Conservation (phyloP, 306 rosid genomes). For the Canavalia gladiata region DNA sequence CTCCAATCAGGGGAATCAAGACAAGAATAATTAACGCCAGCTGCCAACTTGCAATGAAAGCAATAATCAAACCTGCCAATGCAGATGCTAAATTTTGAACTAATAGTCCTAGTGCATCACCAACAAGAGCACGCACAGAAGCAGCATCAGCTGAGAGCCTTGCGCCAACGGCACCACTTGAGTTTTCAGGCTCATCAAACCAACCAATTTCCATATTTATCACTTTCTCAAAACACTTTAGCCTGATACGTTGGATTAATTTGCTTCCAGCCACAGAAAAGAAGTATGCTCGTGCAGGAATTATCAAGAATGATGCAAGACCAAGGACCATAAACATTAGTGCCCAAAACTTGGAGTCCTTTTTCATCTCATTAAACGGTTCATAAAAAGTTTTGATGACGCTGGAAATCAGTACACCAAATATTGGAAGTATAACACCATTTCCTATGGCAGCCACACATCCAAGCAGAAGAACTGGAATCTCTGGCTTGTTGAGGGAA, state of each 20-base stretch:
- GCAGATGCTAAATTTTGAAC: conserved; percentile 69
- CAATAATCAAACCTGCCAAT: conserved; percentile 77
- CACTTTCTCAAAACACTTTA: conserved; percentile 75
- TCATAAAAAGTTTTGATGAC: conserved; percentile 75
- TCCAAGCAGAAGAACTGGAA: conserved; percentile 74
- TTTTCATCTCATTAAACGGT: conserved; percentile 62
- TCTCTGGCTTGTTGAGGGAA: conserved; percentile 91
- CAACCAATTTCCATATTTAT: conserved; percentile 84
- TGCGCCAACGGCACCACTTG: conserved; percentile 84
- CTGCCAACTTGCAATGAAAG: conserved; percentile 78
- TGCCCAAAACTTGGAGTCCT: conserved; percentile 82
- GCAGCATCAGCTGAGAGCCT: conserved; percentile 93
- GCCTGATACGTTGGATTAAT: conserved; percentile 79
- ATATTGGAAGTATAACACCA: conserved; percentile 74
- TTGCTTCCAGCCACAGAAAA: conserved; percentile 82
- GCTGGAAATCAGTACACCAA: conserved; percentile 67
- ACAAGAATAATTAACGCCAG: conserved; percentile 71
- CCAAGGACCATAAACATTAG: conserved; percentile 68
- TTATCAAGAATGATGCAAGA: conserved; percentile 53
- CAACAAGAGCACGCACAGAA: conserved; percentile 78
- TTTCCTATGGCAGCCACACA: conserved; percentile 63
- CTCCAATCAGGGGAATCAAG: conserved; percentile 72
- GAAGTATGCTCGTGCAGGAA: conserved; percentile 67
- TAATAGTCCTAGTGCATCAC: conserved; percentile 71
- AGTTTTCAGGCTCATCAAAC: conserved; percentile 87